phyloP scores from a whole-genome alignment of 2,329 filamentous ascomycete species.

The Ramularia endophylla region DNA sequence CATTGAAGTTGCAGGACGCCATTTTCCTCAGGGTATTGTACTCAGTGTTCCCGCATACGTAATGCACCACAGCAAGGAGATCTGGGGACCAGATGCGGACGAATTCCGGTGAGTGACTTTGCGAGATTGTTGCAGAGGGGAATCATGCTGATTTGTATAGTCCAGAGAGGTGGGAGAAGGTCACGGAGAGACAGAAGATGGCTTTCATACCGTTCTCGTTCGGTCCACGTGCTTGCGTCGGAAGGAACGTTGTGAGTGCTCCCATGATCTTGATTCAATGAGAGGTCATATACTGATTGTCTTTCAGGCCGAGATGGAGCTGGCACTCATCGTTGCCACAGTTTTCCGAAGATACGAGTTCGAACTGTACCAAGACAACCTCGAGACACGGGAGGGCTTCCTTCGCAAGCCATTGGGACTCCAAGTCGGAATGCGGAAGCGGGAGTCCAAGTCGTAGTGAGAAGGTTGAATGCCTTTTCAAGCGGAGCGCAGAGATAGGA shows the following conservation, averaged over 20 bases:
- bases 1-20: slow-evolving; percentile 58
- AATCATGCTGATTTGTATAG: slow-evolving; percentile 25
- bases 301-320: slow-evolving; percentile 35
- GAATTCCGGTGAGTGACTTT: slow-evolving; percentile 35
- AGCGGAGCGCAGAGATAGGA: not conserved
- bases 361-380: slow-evolving; percentile 28
- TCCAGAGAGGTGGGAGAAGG: slow-evolving; percentile 32
- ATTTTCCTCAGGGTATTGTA: slow-evolving; percentile 53
- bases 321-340: slow-evolving; percentile 35
- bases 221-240: slow-evolving; percentile 39
- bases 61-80: slow-evolving; percentile 36
- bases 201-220: slow-evolving; percentile 39
- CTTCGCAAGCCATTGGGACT: slow-evolving; percentile 30
- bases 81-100: slow-evolving; percentile 38
- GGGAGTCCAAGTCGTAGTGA: slow-evolving; percentile 4
- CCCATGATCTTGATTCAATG: not conserved
- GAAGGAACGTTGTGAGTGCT: slow-evolving; percentile 32
- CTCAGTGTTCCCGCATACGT: slow-evolving; percentile 37
- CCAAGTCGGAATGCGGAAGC: slow-evolving; percentile 14
- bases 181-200: slow-evolving; percentile 32
- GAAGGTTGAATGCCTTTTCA: not conserved
- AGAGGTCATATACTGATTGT: not conserved
- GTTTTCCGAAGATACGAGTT: slow-evolving; percentile 33
- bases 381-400: slow-evolving; percentile 33
- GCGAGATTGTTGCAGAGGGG: not conserved